Conservation (phyloP, 1,284 basidiomycete genomes). For the Leccinum solheimii region DNA sequence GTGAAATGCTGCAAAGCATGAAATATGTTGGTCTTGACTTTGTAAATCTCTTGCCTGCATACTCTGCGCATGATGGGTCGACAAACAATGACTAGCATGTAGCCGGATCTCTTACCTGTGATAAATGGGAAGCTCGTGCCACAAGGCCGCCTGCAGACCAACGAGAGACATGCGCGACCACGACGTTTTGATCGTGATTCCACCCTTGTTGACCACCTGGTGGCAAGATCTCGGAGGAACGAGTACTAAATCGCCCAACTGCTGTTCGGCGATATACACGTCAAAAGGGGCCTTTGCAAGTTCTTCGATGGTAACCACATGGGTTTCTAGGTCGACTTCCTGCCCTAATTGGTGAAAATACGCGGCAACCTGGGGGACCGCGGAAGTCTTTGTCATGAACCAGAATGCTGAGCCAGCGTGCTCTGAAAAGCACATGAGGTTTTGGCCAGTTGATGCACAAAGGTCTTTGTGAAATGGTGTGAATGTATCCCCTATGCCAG, state of each 20-base stretch:
- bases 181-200: constrained; percentile 73
- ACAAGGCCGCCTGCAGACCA: constrained; percentile 57
- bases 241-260: constrained; percentile 72
- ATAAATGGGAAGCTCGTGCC: constrained; percentile 74
- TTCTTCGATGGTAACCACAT: constrained; percentile 61
- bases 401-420: constrained; percentile 69
- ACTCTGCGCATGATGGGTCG: constrained; percentile 46
- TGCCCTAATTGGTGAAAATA: constrained; percentile 61
- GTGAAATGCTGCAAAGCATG: constrained; percentile 48
- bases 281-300: constrained; percentile 63
- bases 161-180: constrained; percentile 77
- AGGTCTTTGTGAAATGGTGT: constrained; percentile 80
- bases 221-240: constrained; percentile 76
- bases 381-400: constrained; percentile 73
- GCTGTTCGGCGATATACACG: constrained; percentile 69
- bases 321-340: constrained; percentile 72
- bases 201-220: constrained; percentile 75
- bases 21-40: constrained; percentile 63
- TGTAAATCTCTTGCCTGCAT: constrained; percentile 73
- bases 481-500: constrained; percentile 73
- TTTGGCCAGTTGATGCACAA: constrained; percentile 78
- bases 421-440: constrained; percentile 77
- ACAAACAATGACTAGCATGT: constrained; percentile 4
- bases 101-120: constrained; percentile 52
- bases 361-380: constrained; percentile 48